Evolutionary conservation across 2,329 filamentous ascomycete genomes (phyloP).

Genomic region (Podosphaera xanthii): DNA sequence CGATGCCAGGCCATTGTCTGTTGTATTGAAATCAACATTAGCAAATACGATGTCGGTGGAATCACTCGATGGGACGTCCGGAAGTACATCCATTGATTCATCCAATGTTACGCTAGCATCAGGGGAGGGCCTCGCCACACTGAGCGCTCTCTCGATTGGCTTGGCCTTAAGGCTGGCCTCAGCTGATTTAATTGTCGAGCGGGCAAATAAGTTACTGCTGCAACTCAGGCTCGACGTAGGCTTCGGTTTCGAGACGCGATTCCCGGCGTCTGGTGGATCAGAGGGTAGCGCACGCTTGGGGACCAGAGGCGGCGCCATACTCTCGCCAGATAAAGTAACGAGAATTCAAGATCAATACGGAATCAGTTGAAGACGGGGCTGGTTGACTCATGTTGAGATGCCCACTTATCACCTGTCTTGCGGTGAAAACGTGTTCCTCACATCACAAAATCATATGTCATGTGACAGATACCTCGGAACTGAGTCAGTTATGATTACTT

Average conservation of each 20-base stretch:
- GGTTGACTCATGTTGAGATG: background rate
- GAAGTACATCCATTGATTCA: background rate
- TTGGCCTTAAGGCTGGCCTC: background rate
- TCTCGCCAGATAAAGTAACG: background rate
- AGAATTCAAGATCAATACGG: background rate
- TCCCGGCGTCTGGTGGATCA: background rate
- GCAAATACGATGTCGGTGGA: background rate
- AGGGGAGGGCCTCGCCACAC: background rate
- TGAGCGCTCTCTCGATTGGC: background rate
- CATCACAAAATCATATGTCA: too few relatives aligned
- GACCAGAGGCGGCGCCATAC: background rate
- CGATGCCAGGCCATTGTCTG: background rate
- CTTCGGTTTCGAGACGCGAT: slow-evolving; percentile 1
- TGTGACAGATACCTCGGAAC: too few relatives aligned
- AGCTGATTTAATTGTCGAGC: background rate
- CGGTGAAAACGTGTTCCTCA: too few relatives aligned
- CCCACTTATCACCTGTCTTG: too few relatives aligned
- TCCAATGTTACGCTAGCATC: background rate
- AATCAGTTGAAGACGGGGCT: background rate
- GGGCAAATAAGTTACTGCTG: background rate
- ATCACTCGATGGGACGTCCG: background rate
- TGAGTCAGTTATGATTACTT: too few relatives aligned
- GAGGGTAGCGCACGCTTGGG: background rate
- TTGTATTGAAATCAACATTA: background rate
- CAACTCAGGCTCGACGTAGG: background rate